Evolutionary conservation across 768 basidiomycete species (phyloP).

Genomic region (Scleroderma citrinum): DNA sequence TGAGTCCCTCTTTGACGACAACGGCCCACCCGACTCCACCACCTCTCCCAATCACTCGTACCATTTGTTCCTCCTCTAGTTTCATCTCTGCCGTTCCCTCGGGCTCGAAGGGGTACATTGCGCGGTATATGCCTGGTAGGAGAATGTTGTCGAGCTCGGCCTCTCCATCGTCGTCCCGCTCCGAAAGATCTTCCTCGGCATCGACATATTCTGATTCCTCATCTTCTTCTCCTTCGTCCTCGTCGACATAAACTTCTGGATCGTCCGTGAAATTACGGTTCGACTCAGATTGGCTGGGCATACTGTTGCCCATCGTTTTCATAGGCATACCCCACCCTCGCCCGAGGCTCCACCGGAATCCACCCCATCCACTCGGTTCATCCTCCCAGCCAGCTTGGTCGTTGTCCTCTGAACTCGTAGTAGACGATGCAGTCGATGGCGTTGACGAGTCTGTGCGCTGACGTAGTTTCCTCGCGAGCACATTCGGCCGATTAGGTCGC

Average conservation of each 20-base stretch:
- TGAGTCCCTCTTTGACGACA: constrained; percentile 40
- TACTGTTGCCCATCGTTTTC: constrained; percentile 4
- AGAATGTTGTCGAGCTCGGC: constrained; percentile 32
- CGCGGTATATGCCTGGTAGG: constrained; percentile 68
- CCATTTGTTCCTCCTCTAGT: constrained; percentile 69
- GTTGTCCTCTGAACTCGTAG: constrained; percentile 14
- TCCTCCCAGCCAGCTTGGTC: constrained; percentile 19
- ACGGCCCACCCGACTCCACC: constrained; percentile 82
- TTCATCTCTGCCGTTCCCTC: constrained; percentile 82
- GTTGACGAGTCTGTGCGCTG: constrained; percentile 14
- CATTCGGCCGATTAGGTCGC: constrained; percentile 29
- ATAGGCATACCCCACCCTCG: constrained; percentile 30
- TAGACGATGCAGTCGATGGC: constrained; percentile 17
- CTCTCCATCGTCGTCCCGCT: constrained; percentile 20
- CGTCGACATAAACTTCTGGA: constrained; percentile 24
- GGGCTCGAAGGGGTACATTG: constrained; percentile 72
- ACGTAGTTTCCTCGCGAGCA: constrained; percentile 26
- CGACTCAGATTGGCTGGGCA: constrained; percentile 40
- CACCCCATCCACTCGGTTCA: constrained; percentile 27
- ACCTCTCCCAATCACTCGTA: constrained; percentile 66
- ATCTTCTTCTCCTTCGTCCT: constrained; percentile 24
- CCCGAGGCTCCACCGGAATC: constrained; percentile 39
- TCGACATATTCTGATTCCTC: constrained; percentile 21
- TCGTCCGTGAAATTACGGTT: constrained; percentile 41
- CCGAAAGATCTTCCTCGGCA: constrained; percentile 16